Conservation (phyloP, 495 filamentous ascomycete genomes). For the Trichoderma orchidacearum region DNA sequence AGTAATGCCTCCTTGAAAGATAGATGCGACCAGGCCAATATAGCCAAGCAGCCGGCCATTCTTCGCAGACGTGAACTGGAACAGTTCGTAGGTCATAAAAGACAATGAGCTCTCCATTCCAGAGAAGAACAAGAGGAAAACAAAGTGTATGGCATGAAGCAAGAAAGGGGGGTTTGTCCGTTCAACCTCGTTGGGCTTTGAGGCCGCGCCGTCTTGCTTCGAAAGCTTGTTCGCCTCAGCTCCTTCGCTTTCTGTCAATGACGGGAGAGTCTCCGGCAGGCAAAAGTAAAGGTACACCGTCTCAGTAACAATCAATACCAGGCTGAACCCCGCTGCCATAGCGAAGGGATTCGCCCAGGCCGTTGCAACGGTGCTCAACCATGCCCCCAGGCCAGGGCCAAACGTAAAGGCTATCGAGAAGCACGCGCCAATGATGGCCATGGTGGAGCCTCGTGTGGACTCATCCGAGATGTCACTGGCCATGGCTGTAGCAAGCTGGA, state of each 20-base stretch:
- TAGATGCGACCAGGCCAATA: constrained; percentile 81
- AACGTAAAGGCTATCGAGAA: constrained; percentile 97
- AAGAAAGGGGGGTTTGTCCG: constrained; percentile 70
- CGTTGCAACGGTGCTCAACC: constrained; percentile 55
- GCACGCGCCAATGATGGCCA: constrained; percentile 91
- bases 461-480: constrained; percentile 90
- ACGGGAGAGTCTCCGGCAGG: constrained; percentile 80
- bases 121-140: constrained; percentile 92
- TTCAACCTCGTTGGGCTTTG: constrained; percentile 8
- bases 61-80: constrained; percentile 59
- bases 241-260: constrained; percentile 18
- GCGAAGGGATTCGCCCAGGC: constrained; percentile 88
- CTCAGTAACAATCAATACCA: constrained; percentile 71
- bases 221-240: constrained; percentile 9
- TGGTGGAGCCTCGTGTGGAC: constrained; percentile 67
- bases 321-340: constrained; percentile 71
- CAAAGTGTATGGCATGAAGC: constrained; percentile 77
- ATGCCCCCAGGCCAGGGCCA: constrained; percentile 82
- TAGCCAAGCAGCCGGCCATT: constrained; percentile 85
- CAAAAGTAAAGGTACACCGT: constrained; percentile 76
- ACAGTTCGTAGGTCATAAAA: constrained; percentile 93
- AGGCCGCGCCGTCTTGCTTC: constrained; percentile 7
- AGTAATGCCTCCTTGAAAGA: constrained; percentile 77
- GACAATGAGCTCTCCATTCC: constrained; percentile 94
- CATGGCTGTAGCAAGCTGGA: constrained; percentile 92